Evolutionary conservation across 2,329 filamentous ascomycete genomes (phyloP).

Genomic region (Leptodontidium sp.): DNA sequence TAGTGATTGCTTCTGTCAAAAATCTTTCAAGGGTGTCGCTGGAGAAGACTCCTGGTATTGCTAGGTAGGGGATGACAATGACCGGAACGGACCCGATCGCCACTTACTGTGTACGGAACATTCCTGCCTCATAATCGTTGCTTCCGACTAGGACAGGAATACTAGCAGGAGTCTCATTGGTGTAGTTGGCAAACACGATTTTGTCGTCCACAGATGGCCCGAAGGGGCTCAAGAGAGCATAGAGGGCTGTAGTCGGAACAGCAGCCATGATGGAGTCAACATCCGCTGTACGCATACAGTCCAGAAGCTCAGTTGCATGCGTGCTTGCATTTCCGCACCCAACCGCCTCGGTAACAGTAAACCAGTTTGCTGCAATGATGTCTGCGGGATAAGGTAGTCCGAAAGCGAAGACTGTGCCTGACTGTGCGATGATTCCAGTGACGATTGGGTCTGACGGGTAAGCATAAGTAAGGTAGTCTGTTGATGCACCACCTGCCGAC

Average conservation of each 20-base stretch:
- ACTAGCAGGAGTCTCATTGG: conserved; percentile 29
- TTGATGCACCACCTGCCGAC: conserved; percentile 60
- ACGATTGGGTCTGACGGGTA: conserved; percentile 39
- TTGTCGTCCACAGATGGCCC: conserved; percentile 33
- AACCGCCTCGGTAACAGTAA: conserved; percentile 28
- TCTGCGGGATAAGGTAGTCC: conserved; percentile 26
- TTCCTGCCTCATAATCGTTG: conserved; percentile 43
- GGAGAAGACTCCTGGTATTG: too few species aligned
- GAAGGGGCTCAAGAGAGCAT: conserved; percentile 26
- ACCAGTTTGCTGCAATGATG: conserved; percentile 31
- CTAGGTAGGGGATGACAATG: neutral
- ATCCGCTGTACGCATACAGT: conserved; percentile 28
- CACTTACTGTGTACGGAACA: conserved; percentile 35
- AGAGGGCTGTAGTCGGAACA: conserved; percentile 23
- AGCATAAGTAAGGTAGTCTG: conserved; percentile 33
- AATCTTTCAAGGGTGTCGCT: neutral
- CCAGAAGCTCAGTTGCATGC: conserved; percentile 19
- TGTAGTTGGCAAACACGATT: conserved; percentile 33
- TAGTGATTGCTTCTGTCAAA: neutral
- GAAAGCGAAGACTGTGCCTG: conserved; percentile 25
- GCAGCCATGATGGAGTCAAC: conserved; percentile 26
- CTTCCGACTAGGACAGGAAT: conserved; percentile 42
- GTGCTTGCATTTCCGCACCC: conserved; percentile 37
- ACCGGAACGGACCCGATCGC: conserved; percentile 6
- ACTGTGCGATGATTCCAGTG: conserved; percentile 39